Conservation (phyloP, 177 flowering plant genomes). For the Tripterygium wilfordii region DNA sequence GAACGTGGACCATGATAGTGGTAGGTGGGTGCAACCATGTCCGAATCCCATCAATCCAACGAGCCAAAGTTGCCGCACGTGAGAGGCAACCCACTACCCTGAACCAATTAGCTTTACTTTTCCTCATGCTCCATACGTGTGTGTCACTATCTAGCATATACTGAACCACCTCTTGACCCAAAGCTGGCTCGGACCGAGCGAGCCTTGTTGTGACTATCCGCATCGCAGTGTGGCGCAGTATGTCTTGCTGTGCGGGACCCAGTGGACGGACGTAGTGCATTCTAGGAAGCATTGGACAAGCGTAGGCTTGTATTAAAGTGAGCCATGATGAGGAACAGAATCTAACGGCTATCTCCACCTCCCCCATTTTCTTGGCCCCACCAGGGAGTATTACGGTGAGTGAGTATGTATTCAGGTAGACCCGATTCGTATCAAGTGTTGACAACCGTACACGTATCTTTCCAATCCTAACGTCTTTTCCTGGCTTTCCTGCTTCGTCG, state of each 20-base stretch:
- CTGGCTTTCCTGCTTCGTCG: slow-evolving; percentile 42
- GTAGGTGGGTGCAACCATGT: slow-evolving; percentile 79
- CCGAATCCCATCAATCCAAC: slow-evolving; percentile 77
- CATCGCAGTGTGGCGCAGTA: slow-evolving; percentile 75
- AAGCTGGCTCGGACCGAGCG: slow-evolving; percentile 79
- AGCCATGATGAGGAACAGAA: slow-evolving; percentile 82
- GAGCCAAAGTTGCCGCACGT: slow-evolving; percentile 40
- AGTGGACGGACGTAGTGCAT: slow-evolving; percentile 89
- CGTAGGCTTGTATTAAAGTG: slow-evolving; percentile 58
- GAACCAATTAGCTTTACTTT: slow-evolving; percentile 91
- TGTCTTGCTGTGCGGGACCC: slow-evolving; percentile 70
- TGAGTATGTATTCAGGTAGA: slow-evolving; percentile 53
- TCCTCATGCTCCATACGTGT: slow-evolving; percentile 89
- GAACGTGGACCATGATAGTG: slow-evolving; percentile 61
- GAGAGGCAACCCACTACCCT: slow-evolving; percentile 62
- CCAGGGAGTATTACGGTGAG: slow-evolving; percentile 55
- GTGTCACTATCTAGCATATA: slow-evolving; percentile 73
- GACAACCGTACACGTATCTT: slow-evolving; percentile 79
- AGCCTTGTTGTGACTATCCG: slow-evolving; percentile 65
- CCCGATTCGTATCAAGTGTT: slow-evolving; percentile 71
- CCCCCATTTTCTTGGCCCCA: slow-evolving; percentile 87
- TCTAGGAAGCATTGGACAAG: slow-evolving; percentile 71
- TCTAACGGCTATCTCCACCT: slow-evolving; percentile 71
- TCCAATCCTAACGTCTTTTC: slow-evolving; percentile 63
- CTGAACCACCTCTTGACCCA: slow-evolving; percentile 92